These are phyloP conservation scores for Beauveria scarabaeidicola DNA, from an alignment of 2,329 filamentous ascomycete species.

Conservation along the genomic window DNA sequence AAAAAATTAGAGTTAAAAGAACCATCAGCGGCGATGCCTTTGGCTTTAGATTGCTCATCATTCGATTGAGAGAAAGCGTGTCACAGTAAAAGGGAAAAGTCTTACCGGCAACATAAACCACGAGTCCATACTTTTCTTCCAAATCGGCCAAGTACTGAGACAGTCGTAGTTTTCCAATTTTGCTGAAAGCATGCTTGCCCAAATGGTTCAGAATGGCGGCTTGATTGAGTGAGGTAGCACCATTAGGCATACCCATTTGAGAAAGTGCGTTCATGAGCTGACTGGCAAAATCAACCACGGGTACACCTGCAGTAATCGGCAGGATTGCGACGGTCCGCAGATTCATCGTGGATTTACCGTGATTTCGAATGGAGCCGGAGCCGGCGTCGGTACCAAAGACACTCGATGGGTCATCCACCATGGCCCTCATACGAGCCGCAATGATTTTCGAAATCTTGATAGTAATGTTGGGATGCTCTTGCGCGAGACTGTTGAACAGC, in stretches of 20 bases:
- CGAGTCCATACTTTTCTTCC: constrained; percentile 93
- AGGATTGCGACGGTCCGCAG: constrained; percentile 86
- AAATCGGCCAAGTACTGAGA: constrained; percentile 94
- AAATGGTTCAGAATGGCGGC: constrained; percentile 90
- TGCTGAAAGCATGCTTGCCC: constrained; percentile 91
- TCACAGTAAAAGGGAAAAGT: constrained; percentile 4
- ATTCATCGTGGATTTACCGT: constrained; percentile 79
- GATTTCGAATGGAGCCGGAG: constrained; percentile 41
- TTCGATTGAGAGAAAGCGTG: constrained; percentile 15
- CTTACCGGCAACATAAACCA: constrained; percentile 82
- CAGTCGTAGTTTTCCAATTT: constrained; percentile 92
- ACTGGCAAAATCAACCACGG: constrained; percentile 90
- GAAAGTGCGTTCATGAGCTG: constrained; percentile 77
- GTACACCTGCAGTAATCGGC: constrained; percentile 83
- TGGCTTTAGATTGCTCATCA: constrained; percentile 46
- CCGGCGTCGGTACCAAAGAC: constrained; percentile 57
- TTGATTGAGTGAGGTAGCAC: constrained; percentile 87
- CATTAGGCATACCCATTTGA: constrained; percentile 83
- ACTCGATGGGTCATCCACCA: constrained; percentile 73
- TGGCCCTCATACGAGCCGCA: constrained; percentile 81
- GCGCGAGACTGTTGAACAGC: constrained; percentile 92
- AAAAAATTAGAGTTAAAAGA: constrained; percentile 60
- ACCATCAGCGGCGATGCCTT: constrained; percentile 48
- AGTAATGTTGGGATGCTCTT: constrained; percentile 95
- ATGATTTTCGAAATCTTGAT: constrained; percentile 99